Conservation (phyloP, 78 protist genomes). For the Paulinella micropora region DNA sequence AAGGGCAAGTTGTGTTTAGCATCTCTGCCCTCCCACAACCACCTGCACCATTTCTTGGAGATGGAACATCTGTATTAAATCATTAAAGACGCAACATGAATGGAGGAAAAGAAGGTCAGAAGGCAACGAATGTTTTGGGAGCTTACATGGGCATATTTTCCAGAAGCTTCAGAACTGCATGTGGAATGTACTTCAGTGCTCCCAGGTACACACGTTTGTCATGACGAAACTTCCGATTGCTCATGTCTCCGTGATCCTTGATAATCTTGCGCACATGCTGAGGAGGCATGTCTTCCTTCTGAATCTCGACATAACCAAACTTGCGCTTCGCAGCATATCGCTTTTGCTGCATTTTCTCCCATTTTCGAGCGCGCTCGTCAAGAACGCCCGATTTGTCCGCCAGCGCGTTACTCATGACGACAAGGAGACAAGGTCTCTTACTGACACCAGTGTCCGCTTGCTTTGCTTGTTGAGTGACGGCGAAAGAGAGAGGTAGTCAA, state of each 20-base stretch:
- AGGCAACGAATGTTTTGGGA: too few relatives aligned
- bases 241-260: conserved; percentile 97
- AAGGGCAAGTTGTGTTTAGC: too few relatives aligned
- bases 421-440: too few relatives aligned
- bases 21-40: too few relatives aligned
- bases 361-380: conserved; percentile 43
- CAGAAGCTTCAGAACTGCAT: conserved; percentile 88
- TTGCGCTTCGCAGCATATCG: conserved; percentile 75
- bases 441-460: too few relatives aligned
- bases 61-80: too few relatives aligned
- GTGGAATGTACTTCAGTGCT: conserved; percentile 94
- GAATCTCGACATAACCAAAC: conserved; percentile 67
- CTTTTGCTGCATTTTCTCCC: conserved; percentile 73
- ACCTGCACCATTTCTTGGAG: too few relatives aligned
- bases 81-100: too few relatives aligned
- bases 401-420: too few relatives aligned
- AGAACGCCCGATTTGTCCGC: neutral
- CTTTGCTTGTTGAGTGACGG: neutral
- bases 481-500: neutral
- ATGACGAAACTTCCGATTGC: conserved; percentile 67
- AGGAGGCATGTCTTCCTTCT: conserved; percentile 80
- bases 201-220: conserved; percentile 97
- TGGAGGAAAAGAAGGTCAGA: too few relatives aligned
- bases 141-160: conserved; percentile 99
- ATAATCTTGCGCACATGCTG: conserved; percentile 91